Percentiles rank a stretch among this genome's conserved stretches.
These are phyloP conservation scores for Cystobasidium slooffiae DNA, from an alignment of 1,284 basidiomycete species.

Conservation along the genomic window DNA sequence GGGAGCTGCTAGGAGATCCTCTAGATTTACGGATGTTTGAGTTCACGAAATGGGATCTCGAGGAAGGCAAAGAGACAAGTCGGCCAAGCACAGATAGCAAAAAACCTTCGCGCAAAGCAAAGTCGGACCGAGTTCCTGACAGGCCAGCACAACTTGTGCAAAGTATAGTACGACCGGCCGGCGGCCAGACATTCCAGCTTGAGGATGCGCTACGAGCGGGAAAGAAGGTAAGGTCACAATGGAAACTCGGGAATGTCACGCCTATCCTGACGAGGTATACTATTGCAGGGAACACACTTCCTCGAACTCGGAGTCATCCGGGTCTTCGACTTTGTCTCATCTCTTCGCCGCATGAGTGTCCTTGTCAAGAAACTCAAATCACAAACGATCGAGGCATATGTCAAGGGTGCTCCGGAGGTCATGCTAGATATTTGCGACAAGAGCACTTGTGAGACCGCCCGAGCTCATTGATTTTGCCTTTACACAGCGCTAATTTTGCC, in stretches of 20 bases:
- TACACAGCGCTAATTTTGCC: neutral
- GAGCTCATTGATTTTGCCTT: neutral
- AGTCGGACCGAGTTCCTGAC: constrained; percentile 59
- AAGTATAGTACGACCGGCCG: constrained; percentile 93
- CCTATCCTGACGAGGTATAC: neutral
- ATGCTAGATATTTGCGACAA: constrained; percentile 94
- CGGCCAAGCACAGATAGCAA: constrained; percentile 41
- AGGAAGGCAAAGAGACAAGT: constrained; percentile 69
- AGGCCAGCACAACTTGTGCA: constrained; percentile 91
- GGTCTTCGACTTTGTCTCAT: constrained; percentile 95
- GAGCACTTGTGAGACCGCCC: constrained; percentile 72
- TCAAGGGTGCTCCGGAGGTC: constrained; percentile 97
- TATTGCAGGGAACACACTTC: constrained; percentile 84
- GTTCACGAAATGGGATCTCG: constrained; percentile 93
- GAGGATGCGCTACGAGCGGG: constrained; percentile 84
- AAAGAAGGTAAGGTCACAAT: constrained; percentile 64
- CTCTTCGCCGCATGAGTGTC: constrained; percentile 93
- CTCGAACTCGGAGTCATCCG: constrained; percentile 94
- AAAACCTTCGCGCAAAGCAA: constrained; percentile 38
- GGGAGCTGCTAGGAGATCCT: constrained; percentile 89
- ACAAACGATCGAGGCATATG: constrained; percentile 94
- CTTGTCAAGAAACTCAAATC: constrained; percentile 95
- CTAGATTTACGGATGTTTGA: constrained; percentile 87
- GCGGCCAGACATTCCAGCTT: constrained; percentile 81
- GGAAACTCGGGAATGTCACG: neutral